Evolutionary conservation across 176 grass and related monocot genomes (phyloP).

Genomic region (Zoysia pacifica): DNA sequence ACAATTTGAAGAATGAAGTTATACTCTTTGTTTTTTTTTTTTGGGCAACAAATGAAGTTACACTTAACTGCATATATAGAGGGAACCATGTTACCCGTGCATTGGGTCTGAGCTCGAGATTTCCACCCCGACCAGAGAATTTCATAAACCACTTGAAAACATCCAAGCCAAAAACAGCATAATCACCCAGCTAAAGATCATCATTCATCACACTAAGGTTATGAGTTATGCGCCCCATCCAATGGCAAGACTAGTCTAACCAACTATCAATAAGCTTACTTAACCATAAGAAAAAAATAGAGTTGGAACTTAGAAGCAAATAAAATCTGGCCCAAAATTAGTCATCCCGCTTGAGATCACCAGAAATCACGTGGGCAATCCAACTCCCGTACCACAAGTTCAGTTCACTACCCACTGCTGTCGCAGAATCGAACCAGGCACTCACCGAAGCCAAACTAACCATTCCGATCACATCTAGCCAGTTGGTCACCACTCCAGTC

Average conservation of each 20-base stretch:
- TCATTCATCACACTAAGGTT: conserved; percentile 26
- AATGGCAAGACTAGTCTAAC: conserved; percentile 11
- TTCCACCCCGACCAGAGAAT: conserved; percentile 28
- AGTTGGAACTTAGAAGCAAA: conserved; percentile 13
- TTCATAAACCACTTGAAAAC: conserved; percentile 10
- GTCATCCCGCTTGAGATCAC: conserved; percentile 20
- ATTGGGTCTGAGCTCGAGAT: conserved; percentile 11
- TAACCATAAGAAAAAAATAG: conserved; percentile 2
- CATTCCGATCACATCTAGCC: neutral
- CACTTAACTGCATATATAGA: neutral
- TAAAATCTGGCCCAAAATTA: conserved; percentile 18
- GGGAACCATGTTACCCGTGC: conserved; percentile 12
- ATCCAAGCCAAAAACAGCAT: conserved; percentile 6
- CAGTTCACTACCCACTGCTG: conserved; percentile 20
- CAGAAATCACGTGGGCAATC: conserved; percentile 23
- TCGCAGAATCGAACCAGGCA: conserved; percentile 1
- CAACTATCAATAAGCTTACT: conserved; percentile 3
- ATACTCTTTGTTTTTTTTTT: neutral
- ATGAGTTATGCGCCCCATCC: conserved; percentile 7
- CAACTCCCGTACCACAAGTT: conserved; percentile 33
- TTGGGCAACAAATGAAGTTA: neutral
- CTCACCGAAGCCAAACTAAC: neutral
- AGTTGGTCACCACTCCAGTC: neutral
- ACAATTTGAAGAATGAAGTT: neutral
- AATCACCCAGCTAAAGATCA: neutral